Base-by-base conservation (phyloP, 768 basidiomycete species). In the Scleroderma bovista region DNA sequence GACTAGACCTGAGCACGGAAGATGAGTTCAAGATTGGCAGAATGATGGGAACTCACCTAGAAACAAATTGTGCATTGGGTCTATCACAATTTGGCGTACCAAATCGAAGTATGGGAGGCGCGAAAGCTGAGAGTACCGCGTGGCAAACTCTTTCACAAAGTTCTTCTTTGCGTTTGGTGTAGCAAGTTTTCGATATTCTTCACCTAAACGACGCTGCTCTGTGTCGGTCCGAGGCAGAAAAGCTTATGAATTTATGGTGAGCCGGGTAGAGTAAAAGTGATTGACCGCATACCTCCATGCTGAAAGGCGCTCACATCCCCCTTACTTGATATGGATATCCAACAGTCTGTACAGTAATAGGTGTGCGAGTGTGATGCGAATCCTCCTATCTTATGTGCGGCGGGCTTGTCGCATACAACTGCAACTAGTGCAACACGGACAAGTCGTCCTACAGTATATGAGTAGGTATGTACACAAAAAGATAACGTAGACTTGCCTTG, bases 381-480 rank as follows among this genome's bases (percentile, higher is more conserved):
- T 0, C 66, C 64, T 3, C 56, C 60, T 1, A 68, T 22, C 46
- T 72, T 72, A 47, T 68, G 65, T 2, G 65, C 65, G 2, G 70
- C 72, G 1, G 70, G 71, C 40, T 70, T 69, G 46, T 72, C 66
- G 39, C 71, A 73, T 15, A 65, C 53, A n/a, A 73, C 55, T 0
- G 62, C 65, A 6, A 70, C 58, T 0, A 72, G 53, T 2, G 63
- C 58, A 6, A 71, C 60, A 0, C 66, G 59, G 9, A 70, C 6
- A 17, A 36, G 34, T 3, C 13, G 6, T 15, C 34, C 6, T 36
- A 36, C 17, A 15, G 17, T 36, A 17, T 7, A 15, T 36, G 34
- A 36, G 34, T 36, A 36, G 34, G 17, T 36, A 13, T 36, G 17
- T 36, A 17, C 1, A 46, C 16, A 19, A 13, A 16, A 20, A 31